Base-by-base conservation (phyloP, 2,329 filamentous ascomycete species). In the Botrytis deweyae region DNA sequence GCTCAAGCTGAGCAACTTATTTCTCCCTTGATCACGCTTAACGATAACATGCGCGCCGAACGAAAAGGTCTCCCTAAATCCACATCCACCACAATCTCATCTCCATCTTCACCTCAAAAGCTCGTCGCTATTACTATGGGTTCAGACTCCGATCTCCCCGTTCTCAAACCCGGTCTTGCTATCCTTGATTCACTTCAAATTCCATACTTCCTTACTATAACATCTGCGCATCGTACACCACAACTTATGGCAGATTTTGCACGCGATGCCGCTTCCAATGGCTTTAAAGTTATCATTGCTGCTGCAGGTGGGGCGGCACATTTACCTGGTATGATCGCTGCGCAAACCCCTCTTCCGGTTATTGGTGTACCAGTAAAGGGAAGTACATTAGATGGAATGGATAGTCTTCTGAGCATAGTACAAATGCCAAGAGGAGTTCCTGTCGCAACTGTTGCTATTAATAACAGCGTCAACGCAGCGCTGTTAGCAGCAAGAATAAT, bases 81-180 rank as follows among this genome's bases (percentile, higher is more conserved):
- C 18, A 77, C 82, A 66, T 61, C 79, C 85, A 62, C 85, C 82
- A 25, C 85, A 81, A 29, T 55, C 9, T 58, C 42, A 16, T 65
- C 76, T 38, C 42, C 52, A 38, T 58, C 44, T 40, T 46, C 59
- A 52, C 44, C 69, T 42, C 77, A 82, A 64, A 90, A 91, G 0
- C 82, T 93, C 0, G 91, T 96, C 2, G 89, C 92, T 20, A 88
- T 96, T 4, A 94, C 93, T 42, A 95, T 95, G 93, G 93, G 93
- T 55, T 95, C 93, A 88, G 86, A 84, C 3, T 87, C 88, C 0
- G 92, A 92, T 12, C 88, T 93, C 80, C 90, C 90, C 76, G 91
- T 93, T 7, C 88, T 95, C 74, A 94, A 94, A 76, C 92, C 92
- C 1, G 92, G 91, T 33, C 77, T 81, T 12, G 74, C 76, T 20